phyloP scores from a whole-genome alignment of 148 eudicot genomes.

The Rhododendron mucronatum region DNA sequence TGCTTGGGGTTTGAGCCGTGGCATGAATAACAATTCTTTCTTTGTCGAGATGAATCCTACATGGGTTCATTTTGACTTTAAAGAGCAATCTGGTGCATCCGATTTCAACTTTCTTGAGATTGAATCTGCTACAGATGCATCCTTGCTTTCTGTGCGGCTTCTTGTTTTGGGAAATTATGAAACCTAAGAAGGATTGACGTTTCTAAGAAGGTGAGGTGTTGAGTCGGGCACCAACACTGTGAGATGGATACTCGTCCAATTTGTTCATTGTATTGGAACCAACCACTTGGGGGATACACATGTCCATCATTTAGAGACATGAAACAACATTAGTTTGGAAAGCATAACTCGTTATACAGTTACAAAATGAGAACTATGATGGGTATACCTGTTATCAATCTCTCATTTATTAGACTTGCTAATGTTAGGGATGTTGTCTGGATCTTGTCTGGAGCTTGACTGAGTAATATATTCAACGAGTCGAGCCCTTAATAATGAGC shows the following conservation, averaged over 20 bases:
- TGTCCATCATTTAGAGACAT: too few relatives aligned
- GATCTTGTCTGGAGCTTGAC: too few relatives aligned
- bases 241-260: background rate
- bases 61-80: slow-evolving; percentile 62
- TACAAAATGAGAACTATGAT: too few relatives aligned
- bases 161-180: slow-evolving; percentile 54
- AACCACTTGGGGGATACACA: too few relatives aligned
- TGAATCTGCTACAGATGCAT: slow-evolving; percentile 66
- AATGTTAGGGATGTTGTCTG: too few relatives aligned
- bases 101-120: slow-evolving; percentile 73
- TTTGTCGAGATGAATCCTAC: slow-evolving; percentile 57
- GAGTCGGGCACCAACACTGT: background rate
- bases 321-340: too few relatives aligned
- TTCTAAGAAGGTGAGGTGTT: background rate
- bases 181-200: slow-evolving; percentile 12
- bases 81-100: slow-evolving; percentile 71
- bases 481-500: too few relatives aligned
- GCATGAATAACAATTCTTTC: slow-evolving; percentile 70
- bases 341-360: too few relatives aligned
- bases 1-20: slow-evolving; percentile 83
- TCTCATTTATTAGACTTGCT: too few relatives aligned
- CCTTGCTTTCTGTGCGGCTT: slow-evolving; percentile 64
- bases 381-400: too few relatives aligned
- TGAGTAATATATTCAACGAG: too few relatives aligned
- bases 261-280: too few relatives aligned